Conservation (phyloP, 306 rosid genomes). For the Vigna trinervia region DNA sequence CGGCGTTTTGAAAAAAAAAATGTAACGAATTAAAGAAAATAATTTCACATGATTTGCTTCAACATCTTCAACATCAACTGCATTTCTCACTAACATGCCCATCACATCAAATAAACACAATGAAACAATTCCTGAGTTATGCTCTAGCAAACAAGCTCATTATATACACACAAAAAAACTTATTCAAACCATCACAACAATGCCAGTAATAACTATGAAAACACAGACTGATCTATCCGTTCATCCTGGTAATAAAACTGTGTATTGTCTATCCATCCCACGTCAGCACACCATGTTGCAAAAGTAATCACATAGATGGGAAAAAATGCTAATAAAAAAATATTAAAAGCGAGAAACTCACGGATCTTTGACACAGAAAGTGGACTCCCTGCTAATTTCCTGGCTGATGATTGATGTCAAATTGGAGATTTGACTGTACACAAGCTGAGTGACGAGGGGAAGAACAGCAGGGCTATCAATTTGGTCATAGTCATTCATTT, state of each 20-base stretch:
- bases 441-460: conserved; percentile 70
- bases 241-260: neutral
- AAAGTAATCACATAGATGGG: neutral
- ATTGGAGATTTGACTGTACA: conserved; percentile 67
- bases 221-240: neutral
- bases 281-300: conserved; percentile 7
- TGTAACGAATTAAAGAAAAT: conserved; percentile 7
- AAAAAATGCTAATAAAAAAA: neutral
- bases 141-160: neutral
- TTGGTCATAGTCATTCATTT: conserved; percentile 56
- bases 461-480: conserved; percentile 69
- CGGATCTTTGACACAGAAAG: conserved; percentile 84
- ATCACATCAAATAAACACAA: neutral
- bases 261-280: neutral
- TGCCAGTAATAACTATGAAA: neutral
- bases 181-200: conserved; percentile 4
- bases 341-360: conserved; percentile 49
- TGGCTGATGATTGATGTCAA: conserved; percentile 64
- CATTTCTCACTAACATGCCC: neutral
- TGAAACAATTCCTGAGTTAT: neutral
- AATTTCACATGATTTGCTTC: neutral
- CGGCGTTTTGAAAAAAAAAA: neutral
- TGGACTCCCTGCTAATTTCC: conserved; percentile 57
- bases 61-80: conserved; percentile 30
- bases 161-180: neutral